phyloP scores from a whole-genome alignment of 2,329 filamentous ascomycete species.

The Thermothelomyces thermophilus region DNA sequence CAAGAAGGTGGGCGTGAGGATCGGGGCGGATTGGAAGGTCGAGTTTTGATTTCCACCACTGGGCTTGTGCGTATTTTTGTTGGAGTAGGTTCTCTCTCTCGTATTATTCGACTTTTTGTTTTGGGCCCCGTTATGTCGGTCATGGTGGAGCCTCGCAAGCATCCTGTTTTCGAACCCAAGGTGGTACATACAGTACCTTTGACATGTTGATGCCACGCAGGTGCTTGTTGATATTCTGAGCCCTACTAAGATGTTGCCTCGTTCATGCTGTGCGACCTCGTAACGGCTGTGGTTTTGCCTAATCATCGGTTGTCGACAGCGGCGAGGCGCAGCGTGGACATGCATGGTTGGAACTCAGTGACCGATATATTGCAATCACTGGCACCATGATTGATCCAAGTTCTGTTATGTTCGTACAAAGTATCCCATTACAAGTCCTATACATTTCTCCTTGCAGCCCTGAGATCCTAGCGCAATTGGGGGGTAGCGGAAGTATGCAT shows the following conservation, averaged over 20 bases:
- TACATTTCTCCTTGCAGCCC: too few species aligned
- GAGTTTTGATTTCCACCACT: conserved; percentile 27
- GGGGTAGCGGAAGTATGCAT: too few species aligned
- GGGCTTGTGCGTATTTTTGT: conserved; percentile 18
- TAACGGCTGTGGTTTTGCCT: background rate
- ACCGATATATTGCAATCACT: too few species aligned
- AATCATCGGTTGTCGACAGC: background rate
- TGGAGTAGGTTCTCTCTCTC: too few species aligned
- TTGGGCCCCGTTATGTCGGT: background rate
- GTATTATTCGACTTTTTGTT: background rate
- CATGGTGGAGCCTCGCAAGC: background rate
- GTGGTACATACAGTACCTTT: background rate
- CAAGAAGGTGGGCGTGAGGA: conserved; percentile 44
- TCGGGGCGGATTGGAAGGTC: conserved; percentile 49
- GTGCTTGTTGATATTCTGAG: background rate
- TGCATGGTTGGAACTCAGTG: background rate
- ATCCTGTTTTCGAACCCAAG: background rate
- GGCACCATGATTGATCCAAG: too few species aligned
- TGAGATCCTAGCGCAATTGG: too few species aligned
- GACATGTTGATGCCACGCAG: background rate
- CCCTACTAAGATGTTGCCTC: background rate
- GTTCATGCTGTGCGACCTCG: background rate
- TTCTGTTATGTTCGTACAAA: too few species aligned
- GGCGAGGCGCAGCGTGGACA: background rate
- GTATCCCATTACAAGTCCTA: too few species aligned